These are phyloP conservation scores for Solanum ahanhuiri DNA, from an alignment of 257 asterid genomes.

Conservation along the genomic window DNA sequence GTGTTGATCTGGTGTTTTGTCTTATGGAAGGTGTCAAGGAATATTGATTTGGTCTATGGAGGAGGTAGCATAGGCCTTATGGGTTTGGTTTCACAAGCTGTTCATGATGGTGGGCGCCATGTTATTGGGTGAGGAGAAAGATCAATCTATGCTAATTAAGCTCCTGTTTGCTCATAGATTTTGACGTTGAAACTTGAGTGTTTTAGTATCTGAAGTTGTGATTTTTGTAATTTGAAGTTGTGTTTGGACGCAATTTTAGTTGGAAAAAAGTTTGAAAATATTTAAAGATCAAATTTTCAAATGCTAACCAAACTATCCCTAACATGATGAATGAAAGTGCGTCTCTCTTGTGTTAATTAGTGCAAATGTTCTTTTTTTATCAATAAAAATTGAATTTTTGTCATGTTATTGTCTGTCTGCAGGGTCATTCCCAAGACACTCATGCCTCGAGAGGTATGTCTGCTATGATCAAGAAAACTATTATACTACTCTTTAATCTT, in stretches of 20 bases:
- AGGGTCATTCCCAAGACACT: constrained; percentile 99
- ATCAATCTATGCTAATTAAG: constrained; percentile 3
- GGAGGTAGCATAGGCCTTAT: constrained; percentile 98
- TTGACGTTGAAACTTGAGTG: neutral
- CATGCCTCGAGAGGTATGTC: constrained; percentile 98
- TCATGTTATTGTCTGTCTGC: constrained; percentile 59
- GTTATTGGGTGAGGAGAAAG: constrained; percentile 59
- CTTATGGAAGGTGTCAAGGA: constrained; percentile 50
- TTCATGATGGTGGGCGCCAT: constrained; percentile 91
- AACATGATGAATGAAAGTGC: neutral
- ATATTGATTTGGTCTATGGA: constrained; percentile 95
- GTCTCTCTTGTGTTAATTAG: neutral
- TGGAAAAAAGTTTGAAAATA: neutral
- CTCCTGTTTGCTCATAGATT: neutral
- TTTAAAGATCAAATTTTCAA: neutral
- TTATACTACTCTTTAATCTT: neutral
- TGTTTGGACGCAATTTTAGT: neutral
- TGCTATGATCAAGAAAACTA: constrained; percentile 21
- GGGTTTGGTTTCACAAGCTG: constrained; percentile 95
- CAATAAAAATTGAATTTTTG: constrained; percentile 28
- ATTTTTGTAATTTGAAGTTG: neutral
- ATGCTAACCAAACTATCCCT: neutral
- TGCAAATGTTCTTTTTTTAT: neutral
- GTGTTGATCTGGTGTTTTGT: constrained; percentile 4
- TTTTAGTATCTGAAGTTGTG: neutral